These are phyloP conservation scores for Eimeria tenella DNA, from an alignment of 169 alveolate species.

Conservation along the genomic window DNA sequence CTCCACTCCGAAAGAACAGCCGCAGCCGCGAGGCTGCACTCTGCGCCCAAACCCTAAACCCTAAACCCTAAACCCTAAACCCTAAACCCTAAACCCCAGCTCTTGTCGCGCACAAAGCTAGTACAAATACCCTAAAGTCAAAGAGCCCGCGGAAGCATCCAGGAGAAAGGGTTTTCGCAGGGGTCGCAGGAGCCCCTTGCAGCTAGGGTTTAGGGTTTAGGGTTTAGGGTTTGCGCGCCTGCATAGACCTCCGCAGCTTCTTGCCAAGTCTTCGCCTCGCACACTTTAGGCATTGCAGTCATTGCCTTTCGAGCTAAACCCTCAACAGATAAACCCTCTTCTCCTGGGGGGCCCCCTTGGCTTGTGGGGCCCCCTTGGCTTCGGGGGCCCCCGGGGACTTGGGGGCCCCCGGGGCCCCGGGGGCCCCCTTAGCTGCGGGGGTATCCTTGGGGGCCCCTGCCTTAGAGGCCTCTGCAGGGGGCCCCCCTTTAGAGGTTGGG, in stretches of 20 bases:
- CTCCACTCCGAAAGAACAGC: neutral
- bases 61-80: neutral
- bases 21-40: neutral
- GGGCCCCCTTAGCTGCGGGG: neutral
- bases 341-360: neutral
- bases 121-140: too few relatives aligned
- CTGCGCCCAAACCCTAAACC: neutral
- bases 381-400: neutral
- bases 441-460: neutral
- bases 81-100: too few relatives aligned
- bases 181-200: too few relatives aligned
- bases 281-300: neutral
- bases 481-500: neutral
- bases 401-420: neutral
- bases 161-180: too few relatives aligned
- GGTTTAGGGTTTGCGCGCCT: neutral
- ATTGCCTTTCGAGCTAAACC: neutral
- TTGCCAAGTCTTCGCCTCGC: neutral
- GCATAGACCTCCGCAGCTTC: constrained; percentile 1
- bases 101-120: too few relatives aligned
- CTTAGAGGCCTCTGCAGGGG: neutral
- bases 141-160: too few relatives aligned
- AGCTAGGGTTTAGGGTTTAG: too few relatives aligned
- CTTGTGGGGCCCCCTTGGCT: neutral
- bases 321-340: neutral